These are phyloP conservation scores for Cryptosporidium sp. DNA, from an alignment of 169 alveolate species.

Conservation along the genomic window DNA sequence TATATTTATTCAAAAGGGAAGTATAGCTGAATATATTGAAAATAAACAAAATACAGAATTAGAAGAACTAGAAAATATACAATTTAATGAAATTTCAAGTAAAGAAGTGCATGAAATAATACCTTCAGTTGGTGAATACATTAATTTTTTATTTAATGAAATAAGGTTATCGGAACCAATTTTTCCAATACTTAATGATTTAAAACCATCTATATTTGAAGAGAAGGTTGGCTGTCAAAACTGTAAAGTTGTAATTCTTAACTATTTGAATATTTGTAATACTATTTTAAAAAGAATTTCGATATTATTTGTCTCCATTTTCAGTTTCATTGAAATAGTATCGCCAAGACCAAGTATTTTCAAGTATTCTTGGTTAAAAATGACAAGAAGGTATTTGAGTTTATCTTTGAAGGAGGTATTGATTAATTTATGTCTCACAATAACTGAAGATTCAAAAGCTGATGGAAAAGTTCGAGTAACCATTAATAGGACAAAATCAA, in stretches of 20 bases:
- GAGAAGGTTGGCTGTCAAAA: conserved; percentile 37
- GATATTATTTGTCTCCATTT: conserved; percentile 19
- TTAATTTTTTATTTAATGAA: conserved; percentile 5
- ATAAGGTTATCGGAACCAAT: neutral
- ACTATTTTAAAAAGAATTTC: neutral
- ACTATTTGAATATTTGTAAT: neutral
- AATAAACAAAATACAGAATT: neutral
- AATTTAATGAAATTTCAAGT: neutral
- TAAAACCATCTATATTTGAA: neutral
- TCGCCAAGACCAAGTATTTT: conserved; percentile 42
- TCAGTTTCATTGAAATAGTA: conserved; percentile 6
- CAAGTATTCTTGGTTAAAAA: conserved; percentile 21
- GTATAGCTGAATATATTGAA: neutral
- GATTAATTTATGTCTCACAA: conserved; percentile 71
- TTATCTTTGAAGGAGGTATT: conserved; percentile 76
- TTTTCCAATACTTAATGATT: neutral
- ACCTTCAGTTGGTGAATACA: conserved; percentile 15
- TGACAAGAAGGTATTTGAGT: conserved; percentile 3
- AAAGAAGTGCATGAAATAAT: neutral
- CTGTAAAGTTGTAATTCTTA: neutral
- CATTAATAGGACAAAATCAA: conserved; percentile 77
- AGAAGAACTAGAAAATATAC: neutral
- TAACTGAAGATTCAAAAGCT: conserved; percentile 78
- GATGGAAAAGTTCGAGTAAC: conserved; percentile 79
- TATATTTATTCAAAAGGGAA: neutral